Conservation (phyloP, 2,329 filamentous ascomycete genomes). For the Pestalotiopsis sp. region DNA sequence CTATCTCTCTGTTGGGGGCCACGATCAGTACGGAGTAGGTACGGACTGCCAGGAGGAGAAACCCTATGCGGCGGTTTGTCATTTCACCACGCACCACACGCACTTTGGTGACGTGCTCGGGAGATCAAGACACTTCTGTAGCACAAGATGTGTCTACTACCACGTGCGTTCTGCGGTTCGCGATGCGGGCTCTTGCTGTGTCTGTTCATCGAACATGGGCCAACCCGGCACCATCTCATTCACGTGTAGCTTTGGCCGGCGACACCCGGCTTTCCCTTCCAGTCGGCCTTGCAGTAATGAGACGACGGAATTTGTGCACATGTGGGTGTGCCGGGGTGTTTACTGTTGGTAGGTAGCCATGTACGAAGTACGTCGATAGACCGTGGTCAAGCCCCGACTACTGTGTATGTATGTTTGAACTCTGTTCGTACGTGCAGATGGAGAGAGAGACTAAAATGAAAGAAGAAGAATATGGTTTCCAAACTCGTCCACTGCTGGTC, state of each 20-base stretch:
- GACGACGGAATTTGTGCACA: neutral
- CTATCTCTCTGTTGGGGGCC: too few species aligned
- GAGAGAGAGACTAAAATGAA: too few species aligned
- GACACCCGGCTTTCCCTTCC: neutral
- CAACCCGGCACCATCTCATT: neutral
- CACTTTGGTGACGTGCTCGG: neutral
- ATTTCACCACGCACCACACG: neutral
- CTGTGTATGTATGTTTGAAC: too few species aligned
- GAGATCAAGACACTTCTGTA: neutral
- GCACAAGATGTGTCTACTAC: neutral
- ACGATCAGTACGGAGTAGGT: too few species aligned
- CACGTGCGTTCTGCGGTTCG: neutral
- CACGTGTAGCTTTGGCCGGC: neutral
- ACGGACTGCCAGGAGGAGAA: neutral
- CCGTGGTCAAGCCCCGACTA: too few species aligned
- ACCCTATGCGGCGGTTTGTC: neutral
- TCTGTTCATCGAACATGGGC: neutral
- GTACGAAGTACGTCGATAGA: too few species aligned
- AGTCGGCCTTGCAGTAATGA: neutral
- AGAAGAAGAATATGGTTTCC: too few species aligned
- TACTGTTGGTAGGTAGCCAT: too few species aligned
- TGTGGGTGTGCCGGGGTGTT: too few species aligned
- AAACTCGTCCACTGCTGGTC: too few species aligned
- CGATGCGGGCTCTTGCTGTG: neutral
- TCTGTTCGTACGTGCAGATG: too few species aligned